Percentiles rank a stretch among this genome's conserved stretches.
Conservation (phyloP, 177 flowering plant genomes). For the Telopea speciosissima region DNA sequence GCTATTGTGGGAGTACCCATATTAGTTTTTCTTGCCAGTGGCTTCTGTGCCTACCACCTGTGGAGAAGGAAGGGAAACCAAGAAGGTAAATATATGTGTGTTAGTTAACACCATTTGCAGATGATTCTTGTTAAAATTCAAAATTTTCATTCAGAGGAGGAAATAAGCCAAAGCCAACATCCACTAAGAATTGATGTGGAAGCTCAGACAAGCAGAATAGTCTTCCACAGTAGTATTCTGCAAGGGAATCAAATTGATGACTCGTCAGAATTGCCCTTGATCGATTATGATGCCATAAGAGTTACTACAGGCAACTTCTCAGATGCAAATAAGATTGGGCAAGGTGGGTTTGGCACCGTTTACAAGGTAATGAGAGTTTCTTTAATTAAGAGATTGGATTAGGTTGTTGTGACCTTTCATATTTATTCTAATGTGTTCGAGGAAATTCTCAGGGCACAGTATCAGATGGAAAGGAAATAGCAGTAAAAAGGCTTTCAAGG, state of each 20-base stretch:
- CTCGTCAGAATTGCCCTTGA: slow-evolving; percentile 5
- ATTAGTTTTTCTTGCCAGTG: too few species aligned
- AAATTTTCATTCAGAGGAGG: too few species aligned
- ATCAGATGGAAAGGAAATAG: slow-evolving; percentile 19
- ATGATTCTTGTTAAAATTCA: too few species aligned
- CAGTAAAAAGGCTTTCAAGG: slow-evolving; percentile 21
- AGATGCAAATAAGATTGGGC: slow-evolving; percentile 10
- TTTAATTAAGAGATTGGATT: background rate
- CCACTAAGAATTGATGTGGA: background rate
- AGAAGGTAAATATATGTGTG: too few species aligned
- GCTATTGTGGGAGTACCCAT: too few species aligned
- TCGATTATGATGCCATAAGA: slow-evolving; percentile 3
- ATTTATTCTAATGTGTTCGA: background rate
- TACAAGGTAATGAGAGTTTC: slow-evolving; percentile 10
- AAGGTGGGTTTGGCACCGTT: slow-evolving; percentile 13
- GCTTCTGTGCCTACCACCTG: too few species aligned
- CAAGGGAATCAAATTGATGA: background rate
- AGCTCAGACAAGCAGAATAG: background rate
- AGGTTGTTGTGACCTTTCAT: background rate
- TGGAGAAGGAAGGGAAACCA: too few species aligned
- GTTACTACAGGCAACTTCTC: slow-evolving; percentile 9
- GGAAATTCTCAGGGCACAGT: slow-evolving; percentile 14
- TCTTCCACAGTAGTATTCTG: background rate
- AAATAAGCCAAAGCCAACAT: too few species aligned
- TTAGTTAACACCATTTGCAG: too few species aligned